Evolutionary conservation across 345 rosid species (phyloP).

Genomic region (Syzygium aqueum): DNA sequence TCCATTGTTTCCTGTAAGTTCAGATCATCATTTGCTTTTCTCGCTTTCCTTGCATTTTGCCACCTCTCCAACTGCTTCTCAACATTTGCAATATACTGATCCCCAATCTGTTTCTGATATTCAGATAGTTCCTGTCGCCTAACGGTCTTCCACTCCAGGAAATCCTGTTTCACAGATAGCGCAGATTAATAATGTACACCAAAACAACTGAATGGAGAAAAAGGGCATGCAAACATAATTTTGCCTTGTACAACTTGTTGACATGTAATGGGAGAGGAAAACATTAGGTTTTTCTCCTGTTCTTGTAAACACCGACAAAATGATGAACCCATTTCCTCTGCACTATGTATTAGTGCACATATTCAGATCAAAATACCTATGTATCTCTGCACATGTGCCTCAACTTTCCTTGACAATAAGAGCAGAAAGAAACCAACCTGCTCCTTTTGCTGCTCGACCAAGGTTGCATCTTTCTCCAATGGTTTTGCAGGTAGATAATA

Average conservation of each 20-base stretch:
- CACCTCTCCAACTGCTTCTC: constrained; percentile 94
- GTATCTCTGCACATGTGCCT: neutral
- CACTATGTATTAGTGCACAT: neutral
- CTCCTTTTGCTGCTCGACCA: constrained; percentile 56
- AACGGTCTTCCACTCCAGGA: constrained; percentile 66
- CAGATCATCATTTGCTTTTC: constrained; percentile 49
- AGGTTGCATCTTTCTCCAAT: constrained; percentile 45
- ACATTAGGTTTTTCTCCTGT: neutral
- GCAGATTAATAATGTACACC: neutral
- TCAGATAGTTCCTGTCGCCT: constrained; percentile 71
- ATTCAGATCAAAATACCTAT: neutral
- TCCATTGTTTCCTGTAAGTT: constrained; percentile 97
- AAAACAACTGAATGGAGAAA: neutral
- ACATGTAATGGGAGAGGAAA: neutral
- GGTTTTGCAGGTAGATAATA: constrained; percentile 67
- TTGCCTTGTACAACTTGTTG: neutral
- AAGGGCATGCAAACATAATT: neutral
- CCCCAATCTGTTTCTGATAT: constrained; percentile 77
- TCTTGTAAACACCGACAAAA: neutral
- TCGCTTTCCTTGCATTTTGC: constrained; percentile 78
- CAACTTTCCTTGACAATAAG: neutral
- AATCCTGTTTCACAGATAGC: constrained; percentile 26
- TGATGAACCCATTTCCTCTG: neutral
- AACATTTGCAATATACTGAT: constrained; percentile 54
- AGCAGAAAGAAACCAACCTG: constrained; percentile 26